These are phyloP conservation scores for Mimosa pudica DNA, from an alignment of 306 rosid species.

Conservation along the genomic window DNA sequence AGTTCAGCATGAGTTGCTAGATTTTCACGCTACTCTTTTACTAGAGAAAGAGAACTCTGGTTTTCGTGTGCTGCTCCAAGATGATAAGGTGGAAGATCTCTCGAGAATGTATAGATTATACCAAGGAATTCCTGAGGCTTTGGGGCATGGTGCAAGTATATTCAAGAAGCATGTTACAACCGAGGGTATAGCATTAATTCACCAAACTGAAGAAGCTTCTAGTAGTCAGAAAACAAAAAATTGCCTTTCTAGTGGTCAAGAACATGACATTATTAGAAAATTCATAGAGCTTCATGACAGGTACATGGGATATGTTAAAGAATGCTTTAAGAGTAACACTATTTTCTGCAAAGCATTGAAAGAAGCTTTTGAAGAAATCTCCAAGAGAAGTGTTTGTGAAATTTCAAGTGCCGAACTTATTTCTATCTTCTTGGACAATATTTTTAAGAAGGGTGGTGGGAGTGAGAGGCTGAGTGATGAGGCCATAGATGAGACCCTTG, in stretches of 20 bases:
- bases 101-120: background rate
- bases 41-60: background rate
- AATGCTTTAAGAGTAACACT: background rate
- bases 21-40: background rate
- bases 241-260: slow-evolving; percentile 38
- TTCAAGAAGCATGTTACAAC: slow-evolving; percentile 60
- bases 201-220: slow-evolving; percentile 42
- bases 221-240: slow-evolving; percentile 35
- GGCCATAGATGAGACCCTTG: background rate
- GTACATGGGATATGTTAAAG: background rate
- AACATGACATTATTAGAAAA: slow-evolving; percentile 59
- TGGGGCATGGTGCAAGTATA: background rate
- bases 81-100: background rate
- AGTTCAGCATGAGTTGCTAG: background rate
- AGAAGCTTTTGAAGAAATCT: slow-evolving; percentile 91
- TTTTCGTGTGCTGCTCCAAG: background rate
- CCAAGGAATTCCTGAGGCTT: background rate
- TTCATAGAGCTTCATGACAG: background rate
- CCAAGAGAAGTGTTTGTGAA: slow-evolving; percentile 29
- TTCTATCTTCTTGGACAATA: slow-evolving; percentile 86
- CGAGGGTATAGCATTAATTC: slow-evolving; percentile 57
- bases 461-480: background rate
- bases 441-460: slow-evolving; percentile 48
- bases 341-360: slow-evolving; percentile 22
- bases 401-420: slow-evolving; percentile 88